Conservation (phyloP, 192 early-diverging fungal species). For the Gonapodya sp. region DNA sequence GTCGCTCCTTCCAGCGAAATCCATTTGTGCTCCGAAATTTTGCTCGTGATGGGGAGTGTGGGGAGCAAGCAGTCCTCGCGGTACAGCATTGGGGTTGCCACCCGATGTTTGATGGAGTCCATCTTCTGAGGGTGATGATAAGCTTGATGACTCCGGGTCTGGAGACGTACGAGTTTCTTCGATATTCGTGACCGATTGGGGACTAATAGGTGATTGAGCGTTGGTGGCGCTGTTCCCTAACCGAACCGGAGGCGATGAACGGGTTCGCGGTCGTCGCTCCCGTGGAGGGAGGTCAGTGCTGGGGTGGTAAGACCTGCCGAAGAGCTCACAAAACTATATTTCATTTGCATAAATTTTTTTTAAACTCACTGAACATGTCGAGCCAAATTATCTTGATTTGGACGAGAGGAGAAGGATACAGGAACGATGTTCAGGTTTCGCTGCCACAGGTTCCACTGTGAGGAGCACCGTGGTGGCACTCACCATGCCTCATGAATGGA, state of each 20-base stretch:
- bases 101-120: neutral
- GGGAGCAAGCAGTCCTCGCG: neutral
- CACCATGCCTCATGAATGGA: neutral
- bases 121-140: neutral
- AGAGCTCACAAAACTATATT: neutral
- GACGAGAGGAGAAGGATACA: neutral
- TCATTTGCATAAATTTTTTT: too few species aligned
- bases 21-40: too few species aligned
- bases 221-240: neutral
- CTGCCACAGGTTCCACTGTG: neutral
- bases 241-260: neutral
- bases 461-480: neutral
- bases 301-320: neutral
- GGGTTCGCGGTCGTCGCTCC: neutral
- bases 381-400: neutral
- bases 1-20: too few species aligned
- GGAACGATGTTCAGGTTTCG: too few species aligned
- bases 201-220: neutral
- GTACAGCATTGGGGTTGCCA: neutral
- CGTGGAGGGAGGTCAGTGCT: neutral
- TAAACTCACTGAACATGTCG: neutral
- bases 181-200: neutral
- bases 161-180: neutral
- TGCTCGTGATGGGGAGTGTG: too few species aligned
- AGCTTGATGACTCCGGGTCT: neutral